These are phyloP conservation scores for Zygotorulaspora chibaensis DNA, from an alignment of 805 yeast genomes.

Conservation along the genomic window DNA sequence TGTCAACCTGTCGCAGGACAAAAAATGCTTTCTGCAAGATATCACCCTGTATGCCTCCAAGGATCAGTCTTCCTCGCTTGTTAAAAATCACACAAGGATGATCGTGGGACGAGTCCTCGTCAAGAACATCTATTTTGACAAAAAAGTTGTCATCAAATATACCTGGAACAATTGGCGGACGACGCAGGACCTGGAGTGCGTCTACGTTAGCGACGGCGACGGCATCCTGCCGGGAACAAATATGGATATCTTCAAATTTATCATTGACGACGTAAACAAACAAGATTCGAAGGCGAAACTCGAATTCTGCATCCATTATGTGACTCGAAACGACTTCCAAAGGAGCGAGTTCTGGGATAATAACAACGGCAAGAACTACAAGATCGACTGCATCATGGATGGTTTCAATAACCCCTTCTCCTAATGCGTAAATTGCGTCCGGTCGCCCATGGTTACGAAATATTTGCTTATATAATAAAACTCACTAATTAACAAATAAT, in stretches of 20 bases:
- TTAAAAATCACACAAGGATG: constrained; percentile 14
- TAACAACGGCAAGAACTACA: constrained; percentile 28
- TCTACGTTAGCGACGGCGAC: constrained; percentile 28
- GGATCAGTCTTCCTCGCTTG: neutral
- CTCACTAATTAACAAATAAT: neutral
- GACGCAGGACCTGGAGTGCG: constrained; percentile 31
- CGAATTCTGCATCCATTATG: constrained; percentile 31
- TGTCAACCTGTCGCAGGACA: constrained; percentile 19
- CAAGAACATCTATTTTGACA: constrained; percentile 64
- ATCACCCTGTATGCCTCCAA: constrained; percentile 15
- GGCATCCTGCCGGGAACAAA: constrained; percentile 26
- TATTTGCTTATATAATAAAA: neutral
- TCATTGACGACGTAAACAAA: constrained; percentile 19
- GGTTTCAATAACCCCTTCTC: constrained; percentile 29
- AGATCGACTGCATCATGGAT: constrained; percentile 19
- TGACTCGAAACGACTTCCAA: constrained; percentile 19
- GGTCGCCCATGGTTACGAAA: neutral
- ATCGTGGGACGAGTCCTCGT: constrained; percentile 76
- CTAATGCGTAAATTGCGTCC: neutral
- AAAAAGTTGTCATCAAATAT: constrained; percentile 65
- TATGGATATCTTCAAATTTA: constrained; percentile 31
- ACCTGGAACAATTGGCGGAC: constrained; percentile 78
- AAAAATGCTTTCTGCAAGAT: constrained; percentile 21
- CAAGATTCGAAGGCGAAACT: constrained; percentile 15
- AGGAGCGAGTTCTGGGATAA: constrained; percentile 32